phyloP scores from a whole-genome alignment of 2,329 filamentous ascomycete species.

The Talaromyces sp. region DNA sequence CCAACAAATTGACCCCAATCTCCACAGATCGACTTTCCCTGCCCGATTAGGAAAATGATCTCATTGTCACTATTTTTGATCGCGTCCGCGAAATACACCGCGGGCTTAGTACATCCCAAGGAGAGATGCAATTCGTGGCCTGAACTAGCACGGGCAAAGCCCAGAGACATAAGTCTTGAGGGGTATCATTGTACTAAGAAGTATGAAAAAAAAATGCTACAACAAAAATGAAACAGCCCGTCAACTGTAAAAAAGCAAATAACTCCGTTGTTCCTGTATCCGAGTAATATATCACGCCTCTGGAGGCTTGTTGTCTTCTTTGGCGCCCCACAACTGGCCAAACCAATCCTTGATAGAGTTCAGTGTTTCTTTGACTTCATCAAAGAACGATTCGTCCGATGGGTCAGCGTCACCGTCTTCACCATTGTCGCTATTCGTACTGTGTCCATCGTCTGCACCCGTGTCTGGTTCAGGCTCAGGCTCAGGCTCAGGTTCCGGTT shows the following conservation, averaged over 20 bases:
- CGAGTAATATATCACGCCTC: not conserved
- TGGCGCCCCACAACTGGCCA: constrained; percentile 7
- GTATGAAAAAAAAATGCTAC: not conserved
- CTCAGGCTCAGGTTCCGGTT: not conserved
- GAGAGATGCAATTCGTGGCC: too few species aligned
- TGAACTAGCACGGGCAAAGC: too few species aligned
- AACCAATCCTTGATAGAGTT: constrained; percentile 12
- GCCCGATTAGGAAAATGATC: not conserved
- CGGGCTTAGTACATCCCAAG: too few species aligned
- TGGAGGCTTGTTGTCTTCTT: constrained; percentile 8
- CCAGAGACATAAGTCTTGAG: not conserved
- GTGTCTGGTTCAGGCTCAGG: not conserved
- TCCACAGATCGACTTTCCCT: not conserved
- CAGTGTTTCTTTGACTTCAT: constrained; percentile 9
- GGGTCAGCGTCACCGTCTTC: not conserved
- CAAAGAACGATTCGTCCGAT: constrained; percentile 6
- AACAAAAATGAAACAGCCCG: not conserved
- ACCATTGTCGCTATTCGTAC: not conserved
- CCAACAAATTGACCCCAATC: too few species aligned
- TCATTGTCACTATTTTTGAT: too few species aligned
- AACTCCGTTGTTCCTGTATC: not conserved
- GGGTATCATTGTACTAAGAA: not conserved
- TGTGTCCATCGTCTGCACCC: not conserved
- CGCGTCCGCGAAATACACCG: too few species aligned
- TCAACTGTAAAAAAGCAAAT: not conserved